These are phyloP conservation scores for Pythium aristosporum DNA, from an alignment of 352 stramenopile genomes.

Conservation along the genomic window DNA sequence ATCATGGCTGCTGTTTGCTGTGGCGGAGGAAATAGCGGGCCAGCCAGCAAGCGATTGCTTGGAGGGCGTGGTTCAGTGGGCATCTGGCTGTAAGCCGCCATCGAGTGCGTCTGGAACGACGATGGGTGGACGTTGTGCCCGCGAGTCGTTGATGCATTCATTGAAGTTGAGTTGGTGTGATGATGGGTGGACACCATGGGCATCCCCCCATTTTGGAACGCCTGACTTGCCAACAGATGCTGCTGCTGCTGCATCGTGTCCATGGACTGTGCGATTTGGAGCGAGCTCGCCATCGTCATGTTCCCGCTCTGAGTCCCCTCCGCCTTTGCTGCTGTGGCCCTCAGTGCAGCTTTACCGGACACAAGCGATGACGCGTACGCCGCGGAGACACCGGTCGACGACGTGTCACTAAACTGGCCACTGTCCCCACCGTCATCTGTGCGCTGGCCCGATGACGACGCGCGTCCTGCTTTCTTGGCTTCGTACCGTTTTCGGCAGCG, in stretches of 20 bases:
- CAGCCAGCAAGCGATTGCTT: neutral
- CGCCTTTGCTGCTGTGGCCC: neutral
- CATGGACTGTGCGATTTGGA: neutral
- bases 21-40: neutral
- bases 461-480: constrained; percentile 39
- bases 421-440: constrained; percentile 6
- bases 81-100: constrained; percentile 8
- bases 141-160: neutral
- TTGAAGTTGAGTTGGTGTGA: no score
- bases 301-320: constrained; percentile 8
- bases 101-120: constrained; percentile 3
- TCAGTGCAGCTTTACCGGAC: neutral
- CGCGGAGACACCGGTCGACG: constrained; percentile 29
- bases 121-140: neutral
- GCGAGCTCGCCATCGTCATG: neutral
- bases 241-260: neutral
- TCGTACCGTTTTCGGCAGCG: constrained; percentile 70
- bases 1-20: constrained; percentile 22
- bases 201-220: constrained; percentile 3
- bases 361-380: constrained; percentile 37
- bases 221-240: neutral
- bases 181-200: neutral
- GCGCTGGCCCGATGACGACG: constrained; percentile 15
- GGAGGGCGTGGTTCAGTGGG: neutral
- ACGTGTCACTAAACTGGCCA: constrained; percentile 14